These are phyloP conservation scores for Verruconis gallopava DNA, from an alignment of 2,329 filamentous ascomycete species.

Conservation along the genomic window DNA sequence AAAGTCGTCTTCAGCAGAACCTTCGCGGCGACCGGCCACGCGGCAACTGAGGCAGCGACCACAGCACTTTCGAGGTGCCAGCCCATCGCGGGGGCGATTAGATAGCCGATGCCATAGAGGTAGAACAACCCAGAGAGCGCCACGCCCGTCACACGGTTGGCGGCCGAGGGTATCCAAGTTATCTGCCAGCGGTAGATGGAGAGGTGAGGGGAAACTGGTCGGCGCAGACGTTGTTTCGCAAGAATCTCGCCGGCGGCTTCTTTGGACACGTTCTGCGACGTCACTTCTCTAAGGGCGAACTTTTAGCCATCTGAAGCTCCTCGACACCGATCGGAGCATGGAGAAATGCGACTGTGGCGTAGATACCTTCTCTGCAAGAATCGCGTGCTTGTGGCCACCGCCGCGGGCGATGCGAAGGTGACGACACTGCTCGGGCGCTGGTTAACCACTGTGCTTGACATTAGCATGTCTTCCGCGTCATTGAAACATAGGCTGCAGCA, in stretches of 20 bases:
- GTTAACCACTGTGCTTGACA: constrained; percentile 5
- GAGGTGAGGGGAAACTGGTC: constrained; percentile 76
- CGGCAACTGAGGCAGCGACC: constrained; percentile 51
- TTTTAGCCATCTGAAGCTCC: no score
- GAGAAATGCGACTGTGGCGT: no score
- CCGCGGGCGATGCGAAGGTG: constrained; percentile 8
- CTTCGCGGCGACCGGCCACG: constrained; percentile 47
- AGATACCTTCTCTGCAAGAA: constrained; percentile 7
- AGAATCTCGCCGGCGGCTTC: constrained; percentile 41
- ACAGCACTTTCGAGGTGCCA: constrained; percentile 54
- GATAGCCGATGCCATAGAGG: constrained; percentile 67
- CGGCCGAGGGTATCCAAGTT: constrained; percentile 64
- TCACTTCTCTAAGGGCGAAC: constrained; percentile 6
- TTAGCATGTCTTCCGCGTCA: no score
- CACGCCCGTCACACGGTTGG: constrained; percentile 76
- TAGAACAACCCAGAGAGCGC: constrained; percentile 63
- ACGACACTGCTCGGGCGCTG: constrained; percentile 6
- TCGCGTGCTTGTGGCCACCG: constrained; percentile 9
- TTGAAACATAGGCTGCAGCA: no score
- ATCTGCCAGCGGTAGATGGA: constrained; percentile 76
- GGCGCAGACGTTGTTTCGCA: constrained; percentile 63
- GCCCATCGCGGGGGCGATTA: constrained; percentile 62
- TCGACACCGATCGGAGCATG: no score
- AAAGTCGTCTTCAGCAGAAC: constrained; percentile 44
- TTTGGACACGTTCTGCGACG: constrained; percentile 3